Evolutionary conservation across 805 yeast species (phyloP), one percentile per base, ranked within the genome.

Genomic region (Ogataea kodamae): DNA sequence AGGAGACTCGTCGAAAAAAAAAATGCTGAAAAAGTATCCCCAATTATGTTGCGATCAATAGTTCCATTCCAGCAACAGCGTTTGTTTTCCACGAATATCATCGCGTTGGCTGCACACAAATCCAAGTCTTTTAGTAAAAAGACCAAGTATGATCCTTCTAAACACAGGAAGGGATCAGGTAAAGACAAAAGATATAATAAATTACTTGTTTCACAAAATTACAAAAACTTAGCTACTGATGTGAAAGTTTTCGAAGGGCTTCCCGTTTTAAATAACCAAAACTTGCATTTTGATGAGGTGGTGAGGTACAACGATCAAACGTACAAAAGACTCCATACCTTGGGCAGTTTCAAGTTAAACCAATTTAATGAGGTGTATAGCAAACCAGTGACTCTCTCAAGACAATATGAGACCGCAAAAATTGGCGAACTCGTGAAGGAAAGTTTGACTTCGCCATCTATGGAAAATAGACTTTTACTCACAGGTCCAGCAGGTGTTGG

Each of bases 401-500:
- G 82, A 45, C 54, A 66, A 20, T 66, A 65, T 29, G 71, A 82
- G 24, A 57, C 68, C 5, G 39, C 51, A 12, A 50, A 66, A 14
- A 45, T 76, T 9, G 46, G 61, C 15, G 50, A 61, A 1, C 57
- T 77, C 28, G 50, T 77, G 8, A 39, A 59, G 11, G 55, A 57
- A 5, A 54, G 71, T 16, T 41, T 48, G 3, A 31, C 39, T 0
- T 28, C 64, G 0, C 50, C 70, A 0, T 55, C 71, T 1, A 48
- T 46, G 9, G 44, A 59, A 9, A 81, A 76, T 50, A 68, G 81
- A 47, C 48, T 71, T 18, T 63, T 78, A 18, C 41, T 86, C n/a
- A 55, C 73, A 13, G 95, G 95, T 25, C 78, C 72, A 35, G 61
- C 73, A 26, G 96, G 96, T 30, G 68, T 74, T 8, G 97, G 97